Conservation (phyloP, 257 asterid species). For the Forsythia suspensa region DNA sequence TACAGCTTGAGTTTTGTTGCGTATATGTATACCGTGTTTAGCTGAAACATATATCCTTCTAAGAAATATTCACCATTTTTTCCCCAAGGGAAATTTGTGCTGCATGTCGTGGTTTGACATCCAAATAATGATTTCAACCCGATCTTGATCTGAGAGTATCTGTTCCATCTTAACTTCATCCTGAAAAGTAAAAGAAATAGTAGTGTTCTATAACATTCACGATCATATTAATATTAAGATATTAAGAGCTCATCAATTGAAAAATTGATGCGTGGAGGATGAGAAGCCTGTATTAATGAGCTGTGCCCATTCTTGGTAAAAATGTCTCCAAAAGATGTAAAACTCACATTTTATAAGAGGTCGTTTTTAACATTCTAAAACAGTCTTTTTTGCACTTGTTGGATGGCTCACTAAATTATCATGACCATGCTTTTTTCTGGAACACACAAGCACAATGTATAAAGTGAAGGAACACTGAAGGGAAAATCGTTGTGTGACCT, state of each 20-base stretch:
- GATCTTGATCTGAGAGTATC: neutral
- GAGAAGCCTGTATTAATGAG: neutral
- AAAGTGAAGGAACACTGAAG: constrained; percentile 1
- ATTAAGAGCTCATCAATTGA: neutral
- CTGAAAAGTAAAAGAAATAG: neutral
- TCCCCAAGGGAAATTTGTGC: neutral
- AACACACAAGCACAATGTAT: neutral
- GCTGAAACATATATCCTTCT: neutral
- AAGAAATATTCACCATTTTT: neutral
- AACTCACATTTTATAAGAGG: neutral
- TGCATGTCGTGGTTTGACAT: neutral
- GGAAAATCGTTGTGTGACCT: neutral
- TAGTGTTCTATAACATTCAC: neutral
- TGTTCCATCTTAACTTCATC: neutral
- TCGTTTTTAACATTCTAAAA: neutral
- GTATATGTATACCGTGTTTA: neutral
- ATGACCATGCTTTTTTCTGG: neutral
- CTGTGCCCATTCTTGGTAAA: neutral
- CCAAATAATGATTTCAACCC: neutral
- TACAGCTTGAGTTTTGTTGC: neutral
- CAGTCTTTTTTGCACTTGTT: neutral
- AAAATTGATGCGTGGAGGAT: neutral
- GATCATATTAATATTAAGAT: constrained; percentile 8
- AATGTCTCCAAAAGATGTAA: neutral
- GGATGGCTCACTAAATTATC: neutral